Conservation (phyloP, 106 monocot genomes). For the Acorus calamus region DNA sequence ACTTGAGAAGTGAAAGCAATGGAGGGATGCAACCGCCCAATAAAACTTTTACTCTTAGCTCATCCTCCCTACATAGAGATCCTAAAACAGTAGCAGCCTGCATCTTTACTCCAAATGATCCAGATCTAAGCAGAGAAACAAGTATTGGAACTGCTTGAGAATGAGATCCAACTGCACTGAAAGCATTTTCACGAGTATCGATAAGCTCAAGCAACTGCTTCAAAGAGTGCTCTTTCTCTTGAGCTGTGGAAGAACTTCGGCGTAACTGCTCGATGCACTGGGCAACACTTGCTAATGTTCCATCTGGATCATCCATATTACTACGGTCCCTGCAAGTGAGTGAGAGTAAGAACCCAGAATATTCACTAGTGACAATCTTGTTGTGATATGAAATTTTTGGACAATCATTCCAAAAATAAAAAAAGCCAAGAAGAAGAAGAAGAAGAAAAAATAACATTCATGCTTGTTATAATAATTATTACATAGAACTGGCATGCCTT, state of each 20-base stretch:
- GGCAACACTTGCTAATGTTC: conserved; percentile 86
- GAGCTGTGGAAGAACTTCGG: conserved; percentile 46
- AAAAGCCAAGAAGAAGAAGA: too few relatives aligned
- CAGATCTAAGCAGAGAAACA: conserved; percentile 92
- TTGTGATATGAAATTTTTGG: too few relatives aligned
- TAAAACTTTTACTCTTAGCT: conserved; percentile 83
- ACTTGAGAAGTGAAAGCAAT: conserved; percentile 76
- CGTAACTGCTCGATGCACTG: conserved; percentile 88
- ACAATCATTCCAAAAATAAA: too few relatives aligned
- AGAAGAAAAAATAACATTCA: too few relatives aligned
- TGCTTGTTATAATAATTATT: too few relatives aligned
- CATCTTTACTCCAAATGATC: conserved; percentile 65
- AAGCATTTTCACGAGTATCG: conserved; percentile 75
- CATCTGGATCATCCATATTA: conserved; percentile 86
- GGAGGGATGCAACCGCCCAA: conserved; percentile 98
- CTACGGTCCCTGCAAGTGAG: conserved; percentile 40
- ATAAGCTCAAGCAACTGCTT: conserved; percentile 88
- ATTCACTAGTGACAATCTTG: too few relatives aligned
- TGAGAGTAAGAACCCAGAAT: too few relatives aligned
- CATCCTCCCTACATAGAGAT: conserved; percentile 91
- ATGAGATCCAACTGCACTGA: conserved; percentile 94
- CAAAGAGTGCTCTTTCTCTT: conserved; percentile 79
- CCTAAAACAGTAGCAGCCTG: conserved; percentile 71
- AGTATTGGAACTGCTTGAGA: conserved; percentile 93
- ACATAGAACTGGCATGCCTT: too few relatives aligned